These are phyloP conservation scores for Dryas integrifolia DNA, from an alignment of 331 rosid species.

Conservation along the genomic window DNA sequence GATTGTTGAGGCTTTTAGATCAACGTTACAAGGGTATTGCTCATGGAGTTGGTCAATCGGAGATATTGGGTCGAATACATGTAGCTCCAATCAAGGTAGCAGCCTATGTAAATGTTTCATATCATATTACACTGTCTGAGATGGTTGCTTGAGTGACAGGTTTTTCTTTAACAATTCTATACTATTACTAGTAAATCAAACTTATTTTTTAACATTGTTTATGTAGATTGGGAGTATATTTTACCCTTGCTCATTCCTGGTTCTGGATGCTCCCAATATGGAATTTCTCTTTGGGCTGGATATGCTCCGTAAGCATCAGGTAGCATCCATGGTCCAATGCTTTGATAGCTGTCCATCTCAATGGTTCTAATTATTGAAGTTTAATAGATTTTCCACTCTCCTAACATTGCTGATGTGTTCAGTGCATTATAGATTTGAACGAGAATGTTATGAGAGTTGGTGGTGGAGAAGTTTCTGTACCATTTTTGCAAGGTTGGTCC, in stretches of 20 bases:
- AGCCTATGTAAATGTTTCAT: background rate
- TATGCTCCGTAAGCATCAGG: constrained; percentile 98
- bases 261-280: constrained; percentile 86
- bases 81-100: constrained; percentile 97
- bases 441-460: constrained; percentile 87
- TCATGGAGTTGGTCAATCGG: constrained; percentile 96
- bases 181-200: background rate
- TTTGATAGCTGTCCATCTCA: constrained; percentile 1
- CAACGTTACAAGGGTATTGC: constrained; percentile 94
- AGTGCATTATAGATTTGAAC: constrained; percentile 86
- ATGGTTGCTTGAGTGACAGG: background rate
- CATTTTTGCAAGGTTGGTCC: constrained; percentile 80
- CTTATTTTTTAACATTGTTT: constrained; percentile 11
- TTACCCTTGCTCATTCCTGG: constrained; percentile 90
- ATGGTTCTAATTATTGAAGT: constrained; percentile 4
- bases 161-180: background rate
- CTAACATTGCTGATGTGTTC: constrained; percentile 25
- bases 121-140: background rate
- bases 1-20: constrained; percentile 93
- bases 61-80: constrained; percentile 92
- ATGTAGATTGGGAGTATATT: constrained; percentile 75
- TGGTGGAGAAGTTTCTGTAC: constrained; percentile 91
- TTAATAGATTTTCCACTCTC: constrained; percentile 21
- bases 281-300: constrained; percentile 96
- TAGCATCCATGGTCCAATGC: constrained; percentile 23